Percentiles rank a stretch among this genome's conserved stretches.
Evolutionary conservation across 306 rosid genomes (phyloP).

Genomic region (Arachis stenosperma): DNA sequence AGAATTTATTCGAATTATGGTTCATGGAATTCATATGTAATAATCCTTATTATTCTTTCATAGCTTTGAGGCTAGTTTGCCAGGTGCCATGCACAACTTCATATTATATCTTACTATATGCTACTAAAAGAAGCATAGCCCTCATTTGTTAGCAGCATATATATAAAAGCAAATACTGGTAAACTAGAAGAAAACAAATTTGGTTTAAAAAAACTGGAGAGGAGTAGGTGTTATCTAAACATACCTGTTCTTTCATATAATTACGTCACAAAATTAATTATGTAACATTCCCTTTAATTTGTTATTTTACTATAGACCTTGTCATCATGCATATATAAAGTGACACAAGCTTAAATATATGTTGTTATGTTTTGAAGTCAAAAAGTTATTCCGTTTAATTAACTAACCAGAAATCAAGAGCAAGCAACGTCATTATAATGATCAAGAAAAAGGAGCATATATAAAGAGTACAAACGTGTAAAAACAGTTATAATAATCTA

Average conservation of each 20-base stretch:
- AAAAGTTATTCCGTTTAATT: neutral
- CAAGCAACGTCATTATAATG: neutral
- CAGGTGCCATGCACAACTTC: slow-evolving; percentile 2
- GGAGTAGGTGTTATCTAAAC: slow-evolving; percentile 46
- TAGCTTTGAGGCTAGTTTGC: neutral
- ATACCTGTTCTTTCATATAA: slow-evolving; percentile 27
- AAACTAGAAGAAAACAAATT: slow-evolving; percentile 13
- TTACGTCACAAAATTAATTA: slow-evolving; percentile 31
- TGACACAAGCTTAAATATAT: neutral
- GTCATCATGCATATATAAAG: neutral
- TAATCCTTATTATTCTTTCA: slow-evolving; percentile 13
- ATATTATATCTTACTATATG: neutral
- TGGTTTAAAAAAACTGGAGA: neutral
- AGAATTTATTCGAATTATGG: slow-evolving; percentile 22
- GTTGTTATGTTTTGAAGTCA: slow-evolving; percentile 26
- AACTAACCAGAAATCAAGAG: neutral
- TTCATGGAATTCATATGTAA: slow-evolving; percentile 12
- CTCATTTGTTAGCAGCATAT: slow-evolving; percentile 14
- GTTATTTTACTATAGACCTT: neutral
- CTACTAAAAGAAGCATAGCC: neutral
- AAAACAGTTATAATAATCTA: slow-evolving; percentile 6
- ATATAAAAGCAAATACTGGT: slow-evolving; percentile 18
- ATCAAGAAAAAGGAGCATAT: slow-evolving; percentile 10
- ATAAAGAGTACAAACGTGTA: neutral
- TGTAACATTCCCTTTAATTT: slow-evolving; percentile 32